Base-by-base conservation (phyloP, 768 basidiomycete genomes). In the Harrya chromipes region DNA sequence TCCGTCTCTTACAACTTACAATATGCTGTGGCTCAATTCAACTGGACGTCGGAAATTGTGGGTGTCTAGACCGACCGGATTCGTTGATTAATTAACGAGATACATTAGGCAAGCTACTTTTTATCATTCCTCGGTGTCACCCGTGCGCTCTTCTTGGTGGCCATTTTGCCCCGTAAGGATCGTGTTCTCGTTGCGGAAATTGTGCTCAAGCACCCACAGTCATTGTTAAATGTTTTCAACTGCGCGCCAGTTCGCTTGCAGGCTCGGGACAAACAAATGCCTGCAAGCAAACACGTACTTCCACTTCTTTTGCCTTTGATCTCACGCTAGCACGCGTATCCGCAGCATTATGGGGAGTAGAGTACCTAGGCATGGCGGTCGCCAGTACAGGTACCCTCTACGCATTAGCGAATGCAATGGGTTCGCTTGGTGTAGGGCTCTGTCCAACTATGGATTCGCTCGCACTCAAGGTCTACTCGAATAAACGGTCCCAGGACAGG, bases 381-480 rank as follows among this genome's bases (percentile, higher is more conserved):
- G 72, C 81, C 1, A 67, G 70, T 5, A 73, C 70, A 7, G 71
- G 81, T 3, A 31, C 68, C 2, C 53, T 72, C 27, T 95, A 85
- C 63, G 76, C 81, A 11, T 31, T 74, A 6, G 73, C 73, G 40
- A 74, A 72, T 23, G 59, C 78, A 17, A 12, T 86, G 4, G 70
- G 74, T 17, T 72, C 85, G n/a, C 70, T 91, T 20, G 82, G 82
- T 0, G 63, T 73, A 0, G 89, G 85, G 1, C 80, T 85, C 49
- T 63, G 60, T 20, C 90, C 93, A 8, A 82, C 87, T 2, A 49
- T 78, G 9, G 83, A 88, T 47, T 85, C 85, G 19, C 76, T 91
- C 31, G 83, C 90, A 4, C 69, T 94, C 37, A 79, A 85, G 19
- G 61, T 89, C 40, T 88, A 84, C 53, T 69, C 70, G 23, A 68